Base-by-base conservation (phyloP, 805 yeast genomes). In the Sporopachydermia quercuum region DNA sequence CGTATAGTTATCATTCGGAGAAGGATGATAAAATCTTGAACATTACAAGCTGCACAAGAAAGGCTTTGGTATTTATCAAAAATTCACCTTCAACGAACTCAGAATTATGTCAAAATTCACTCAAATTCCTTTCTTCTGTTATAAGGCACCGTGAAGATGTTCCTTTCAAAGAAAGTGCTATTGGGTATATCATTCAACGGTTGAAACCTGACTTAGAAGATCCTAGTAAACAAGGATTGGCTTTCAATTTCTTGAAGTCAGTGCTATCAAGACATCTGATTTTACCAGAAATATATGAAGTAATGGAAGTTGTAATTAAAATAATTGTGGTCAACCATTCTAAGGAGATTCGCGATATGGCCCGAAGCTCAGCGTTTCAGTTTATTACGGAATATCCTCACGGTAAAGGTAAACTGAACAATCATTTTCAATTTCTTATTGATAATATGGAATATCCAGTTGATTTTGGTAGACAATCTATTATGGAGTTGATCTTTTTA, bases 301-400 rank as follows among this genome's bases (percentile, higher is more conserved):
- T 80, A 2, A 77, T 89, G 78, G 93, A 83, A 43, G 68, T 68
- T 38, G 78, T 89, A 3, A 70, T 91, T 5, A 72, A 76, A 43
- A 79, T 85, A 17, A 81, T 91, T 94, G 78, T 91, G 18, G 87
- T 94, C 1, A 84, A 82, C 57, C 95, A 85, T 43, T 68, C 89
- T 2, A 72, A 72, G 39, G 85, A 78, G 51, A 82, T 85, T 40
- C 69, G 97, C 43, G 87, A 80, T 49, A 76, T 81, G 57, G 75
- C 96, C 5, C 71, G 97, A 57, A 72, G 83, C 46, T 75, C 81
- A 2, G 91, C 76, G 54, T 80, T 75, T 55, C 86, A 78, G 49
- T 91, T 91, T 49, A 60, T 91, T 52, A 80, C 85, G 80, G 95
- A 86, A 49, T 91, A 83, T 52, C 97, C 94, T 49, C 96, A 89